Evolutionary conservation across 345 rosid genomes (phyloP), one percentile per base, ranked within the genome.

Genomic region (Aurinia saxatilis): DNA sequence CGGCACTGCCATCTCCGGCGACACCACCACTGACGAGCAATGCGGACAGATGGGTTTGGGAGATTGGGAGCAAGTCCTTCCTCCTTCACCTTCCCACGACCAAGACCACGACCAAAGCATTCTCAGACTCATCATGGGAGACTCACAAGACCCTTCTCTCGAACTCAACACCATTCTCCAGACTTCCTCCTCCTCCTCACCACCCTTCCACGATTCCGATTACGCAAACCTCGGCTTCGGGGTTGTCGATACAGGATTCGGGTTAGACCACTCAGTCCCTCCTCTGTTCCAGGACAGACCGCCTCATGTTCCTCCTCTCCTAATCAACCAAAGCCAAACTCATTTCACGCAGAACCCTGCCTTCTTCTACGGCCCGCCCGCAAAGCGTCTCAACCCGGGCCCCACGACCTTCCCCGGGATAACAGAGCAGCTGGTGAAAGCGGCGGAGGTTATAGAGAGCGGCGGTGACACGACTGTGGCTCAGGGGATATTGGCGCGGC

Each of bases 401-500:
- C 58, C 50, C 41, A 25, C 10, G 58, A n/a, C n/a, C n/a, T n/a
- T n/a, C n/a, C n/a, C n/a, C n/a, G 79, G 84, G 27, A 68, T 84
- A 57, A 75, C 76, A 5, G 87, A 83, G 74, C 90, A 82, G 68
- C 74, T 91, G 29, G 77, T 82, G 18, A 82, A 84, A 70, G 87
- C 84, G 16, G 84, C 92, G 68, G 98, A 91, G 83, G 82, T 86
- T 72, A 81, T 91, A 76, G 98, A 80, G 73, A 76, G 79, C 53
- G 86, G 85, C 29, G 83, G 85, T 35, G 86, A 86, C 65, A 75
- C 71, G 70, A 68, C 68, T 73, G 80, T 73, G 77, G 97, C 96
- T 78, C 97, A 85, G 67, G 95, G 75, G 97, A 93, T 93, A 93
- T 93, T 93, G 99, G 99, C 99, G 90, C 99, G 99, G 97, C 99